Evolutionary conservation across 148 eudicot genomes (phyloP), one percentile per base, ranked within the genome.

Genomic region (Rhododendron molle): DNA sequence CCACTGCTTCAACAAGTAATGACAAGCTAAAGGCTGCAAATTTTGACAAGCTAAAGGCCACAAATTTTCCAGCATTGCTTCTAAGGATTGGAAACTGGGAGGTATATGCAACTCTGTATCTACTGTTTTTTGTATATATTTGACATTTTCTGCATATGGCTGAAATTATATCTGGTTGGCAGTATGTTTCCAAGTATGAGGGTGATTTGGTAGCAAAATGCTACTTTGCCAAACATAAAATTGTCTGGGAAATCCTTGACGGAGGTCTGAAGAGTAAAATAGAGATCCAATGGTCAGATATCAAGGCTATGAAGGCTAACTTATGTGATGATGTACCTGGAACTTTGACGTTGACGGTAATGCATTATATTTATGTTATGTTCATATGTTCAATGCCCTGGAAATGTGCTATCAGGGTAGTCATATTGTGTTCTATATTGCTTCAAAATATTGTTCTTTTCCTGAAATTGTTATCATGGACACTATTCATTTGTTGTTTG

Each of bases 191-290:
- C 40, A 93, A 85, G 84, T 89, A 91, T 80, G 98, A 94, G 89
- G 98, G 98, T 79, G 99, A 95, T 91, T 90, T 97, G 80, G 96
- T 97, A 78, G 98, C 96, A 46, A 97, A 97, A 89, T 97, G 99
- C 90, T 97, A 95, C 90, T 97, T 94, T 89, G 98, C 98, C 8
- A 97, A 95, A 89, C 95, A 94, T 83, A 97, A 97, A 87, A 94
- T 97, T 78, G 98, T 97, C 3, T 97, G 99, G 99, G 99, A 97
- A 90, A 89, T 95, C 83, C 96, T 95, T 86, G 93, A 95, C 5
- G 93, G 94, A 86, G 98, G 98, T 49, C 93, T 95, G 43, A 97
- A 97, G 92, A 93, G 92, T 90, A 97, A 95, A 83, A 93, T 97
- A 74, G 99, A 97, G 90, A 90, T 97, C 83, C 99, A 93, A 76